Evolutionary conservation across 2,329 filamentous ascomycete species (phyloP).

Genomic region (Sclerotinia spermophila): DNA sequence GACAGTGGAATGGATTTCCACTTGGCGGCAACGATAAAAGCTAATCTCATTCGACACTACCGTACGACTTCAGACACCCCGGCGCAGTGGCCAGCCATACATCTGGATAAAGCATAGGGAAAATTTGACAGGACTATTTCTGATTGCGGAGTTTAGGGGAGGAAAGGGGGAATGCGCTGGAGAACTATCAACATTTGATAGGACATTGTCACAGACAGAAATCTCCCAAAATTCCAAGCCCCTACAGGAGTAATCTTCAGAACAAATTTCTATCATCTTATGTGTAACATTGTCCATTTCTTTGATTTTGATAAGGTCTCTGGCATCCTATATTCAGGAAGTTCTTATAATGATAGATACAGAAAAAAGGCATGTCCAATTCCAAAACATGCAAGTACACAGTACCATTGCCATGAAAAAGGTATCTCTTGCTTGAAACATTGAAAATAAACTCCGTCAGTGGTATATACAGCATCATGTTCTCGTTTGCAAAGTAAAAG

Average conservation of each 20-base stretch:
- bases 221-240: background rate
- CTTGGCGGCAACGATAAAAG: background rate
- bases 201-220: background rate
- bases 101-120: background rate
- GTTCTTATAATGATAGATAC: background rate
- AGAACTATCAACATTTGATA: background rate
- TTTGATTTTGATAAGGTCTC: background rate
- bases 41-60: background rate
- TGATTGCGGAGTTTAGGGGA: background rate
- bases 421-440: conserved; percentile 19
- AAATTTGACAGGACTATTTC: background rate
- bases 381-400: background rate
- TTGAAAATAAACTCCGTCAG: conserved; percentile 8
- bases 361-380: background rate
- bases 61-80: background rate
- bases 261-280: background rate
- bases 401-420: conserved; percentile 9
- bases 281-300: background rate
- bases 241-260: background rate
- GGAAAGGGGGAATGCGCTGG: background rate
- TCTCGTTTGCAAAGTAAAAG: conserved; percentile 4
- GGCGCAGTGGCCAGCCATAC: background rate
- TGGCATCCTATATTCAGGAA: background rate
- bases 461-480: conserved; percentile 13
- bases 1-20: background rate